A percentile compares a stretch with the other conserved stretches of the same genome.
These are phyloP conservation scores for Tympanopsis confertula DNA, from an alignment of 2,329 filamentous ascomycete genomes.

Conservation along the genomic window DNA sequence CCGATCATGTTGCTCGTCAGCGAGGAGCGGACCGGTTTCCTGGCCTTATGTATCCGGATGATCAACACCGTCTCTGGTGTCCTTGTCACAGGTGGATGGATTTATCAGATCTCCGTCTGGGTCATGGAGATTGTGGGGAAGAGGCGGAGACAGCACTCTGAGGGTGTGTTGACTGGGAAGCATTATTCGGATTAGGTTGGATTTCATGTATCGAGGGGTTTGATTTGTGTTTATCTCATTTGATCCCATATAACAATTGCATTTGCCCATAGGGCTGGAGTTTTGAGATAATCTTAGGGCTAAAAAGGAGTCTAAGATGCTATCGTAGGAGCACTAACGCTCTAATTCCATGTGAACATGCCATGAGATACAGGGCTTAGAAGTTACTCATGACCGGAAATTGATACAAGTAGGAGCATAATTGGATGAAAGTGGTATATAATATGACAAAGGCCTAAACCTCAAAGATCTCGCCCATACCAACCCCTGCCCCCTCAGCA, in stretches of 20 bases:
- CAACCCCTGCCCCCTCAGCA: constrained; percentile 31
- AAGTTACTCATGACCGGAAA: too few relatives aligned
- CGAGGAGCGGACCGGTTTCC: constrained; percentile 43
- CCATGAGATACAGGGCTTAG: too few relatives aligned
- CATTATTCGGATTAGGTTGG: not conserved
- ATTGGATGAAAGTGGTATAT: too few relatives aligned
- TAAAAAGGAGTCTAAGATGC: too few relatives aligned
- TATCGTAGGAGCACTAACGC: too few relatives aligned
- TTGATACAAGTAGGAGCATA: too few relatives aligned
- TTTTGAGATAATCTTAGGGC: too few relatives aligned
- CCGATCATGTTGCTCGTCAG: constrained; percentile 50
- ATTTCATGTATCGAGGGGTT: not conserved
- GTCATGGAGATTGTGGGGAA: constrained; percentile 31
- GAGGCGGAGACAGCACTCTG: constrained; percentile 23
- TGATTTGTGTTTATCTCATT: too few relatives aligned
- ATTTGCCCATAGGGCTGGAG: too few relatives aligned
- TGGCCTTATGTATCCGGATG: constrained; percentile 42
- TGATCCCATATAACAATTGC: too few relatives aligned
- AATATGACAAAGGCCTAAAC: constrained; percentile 23
- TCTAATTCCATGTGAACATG: too few relatives aligned
- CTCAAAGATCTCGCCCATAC: constrained; percentile 53
- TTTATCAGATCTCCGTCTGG: constrained; percentile 48
- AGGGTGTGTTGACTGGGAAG: constrained; percentile 35
- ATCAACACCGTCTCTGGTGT: constrained; percentile 54
- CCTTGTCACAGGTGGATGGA: constrained; percentile 52